phyloP scores from a whole-genome alignment of 2,329 filamentous ascomycete genomes.

The Plenodomus biglobosus region DNA sequence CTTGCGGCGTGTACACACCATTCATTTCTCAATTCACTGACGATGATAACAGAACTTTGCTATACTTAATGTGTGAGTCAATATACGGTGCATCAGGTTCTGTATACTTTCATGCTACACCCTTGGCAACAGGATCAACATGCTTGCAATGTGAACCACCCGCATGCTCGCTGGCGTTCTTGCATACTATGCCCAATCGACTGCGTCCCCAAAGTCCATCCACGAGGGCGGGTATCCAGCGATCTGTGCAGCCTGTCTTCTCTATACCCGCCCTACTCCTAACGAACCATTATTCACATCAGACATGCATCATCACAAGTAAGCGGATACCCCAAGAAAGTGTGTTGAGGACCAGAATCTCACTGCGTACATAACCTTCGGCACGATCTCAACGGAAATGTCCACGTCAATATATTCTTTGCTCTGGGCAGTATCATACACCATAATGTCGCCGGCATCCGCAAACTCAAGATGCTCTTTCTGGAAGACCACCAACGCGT shows the following conservation, averaged over 20 bases:
- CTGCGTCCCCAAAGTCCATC: neutral
- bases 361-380: conserved; percentile 30
- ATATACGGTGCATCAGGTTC: too few species aligned
- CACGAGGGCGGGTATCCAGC: conserved; percentile 17
- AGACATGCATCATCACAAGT: conserved; percentile 14
- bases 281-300: conserved; percentile 24
- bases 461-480: conserved; percentile 32
- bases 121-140: too few species aligned
- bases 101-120: too few species aligned
- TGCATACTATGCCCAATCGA: neutral
- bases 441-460: conserved; percentile 21
- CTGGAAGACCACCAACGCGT: conserved; percentile 19
- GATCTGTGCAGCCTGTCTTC: conserved; percentile 24
- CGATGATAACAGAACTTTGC: too few species aligned
- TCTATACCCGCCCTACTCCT: conserved; percentile 24
- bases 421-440: conserved; percentile 27
- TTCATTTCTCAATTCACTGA: too few species aligned
- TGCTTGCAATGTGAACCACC: too few species aligned
- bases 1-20: too few species aligned
- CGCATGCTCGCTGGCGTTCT: too few species aligned
- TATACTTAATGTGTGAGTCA: too few species aligned
- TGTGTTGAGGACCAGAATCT: neutral
- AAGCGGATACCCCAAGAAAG: neutral
- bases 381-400: conserved; percentile 23
- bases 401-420: conserved; percentile 26